Conservation (phyloP, 1,139 yeast species). For the Magnusiomyces paraingens region DNA sequence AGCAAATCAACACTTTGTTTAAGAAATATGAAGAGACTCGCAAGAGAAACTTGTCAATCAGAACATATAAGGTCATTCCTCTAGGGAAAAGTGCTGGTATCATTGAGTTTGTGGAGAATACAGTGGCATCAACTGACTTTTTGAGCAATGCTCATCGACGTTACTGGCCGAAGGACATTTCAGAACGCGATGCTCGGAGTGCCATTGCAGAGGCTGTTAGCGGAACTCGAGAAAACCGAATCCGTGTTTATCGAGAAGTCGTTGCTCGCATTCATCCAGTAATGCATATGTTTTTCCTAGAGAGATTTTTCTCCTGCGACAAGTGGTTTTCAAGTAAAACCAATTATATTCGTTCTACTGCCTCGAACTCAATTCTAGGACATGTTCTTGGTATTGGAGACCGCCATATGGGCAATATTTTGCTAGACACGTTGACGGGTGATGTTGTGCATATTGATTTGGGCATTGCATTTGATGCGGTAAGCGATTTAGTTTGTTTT, state of each 20-base stretch:
- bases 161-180: slow-evolving; percentile 40
- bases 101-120: slow-evolving; percentile 81
- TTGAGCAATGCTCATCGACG: slow-evolving; percentile 51
- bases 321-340: slow-evolving; percentile 66
- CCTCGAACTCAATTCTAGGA: slow-evolving; percentile 82
- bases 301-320: slow-evolving; percentile 48
- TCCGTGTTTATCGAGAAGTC: slow-evolving; percentile 47
- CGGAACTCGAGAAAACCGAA: slow-evolving; percentile 40
- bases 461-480: slow-evolving; percentile 84
- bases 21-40: slow-evolving; percentile 50
- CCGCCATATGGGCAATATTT: slow-evolving; percentile 83
- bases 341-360: slow-evolving; percentile 70
- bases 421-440: slow-evolving; percentile 72
- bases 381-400: slow-evolving; percentile 89
- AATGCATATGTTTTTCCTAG: slow-evolving; percentile 62
- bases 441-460: slow-evolving; percentile 94
- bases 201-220: not conserved
- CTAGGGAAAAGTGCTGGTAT: slow-evolving; percentile 83
- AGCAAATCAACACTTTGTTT: slow-evolving; percentile 71
- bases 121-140: slow-evolving; percentile 64
- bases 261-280: slow-evolving; percentile 55
- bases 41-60: slow-evolving; percentile 49
- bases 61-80: slow-evolving; percentile 89
- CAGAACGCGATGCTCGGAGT: slow-evolving; percentile 37
- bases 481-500: not conserved